These are phyloP conservation scores for Lecanosticta acicola DNA, from an alignment of 2,329 filamentous ascomycete genomes.

Conservation along the genomic window DNA sequence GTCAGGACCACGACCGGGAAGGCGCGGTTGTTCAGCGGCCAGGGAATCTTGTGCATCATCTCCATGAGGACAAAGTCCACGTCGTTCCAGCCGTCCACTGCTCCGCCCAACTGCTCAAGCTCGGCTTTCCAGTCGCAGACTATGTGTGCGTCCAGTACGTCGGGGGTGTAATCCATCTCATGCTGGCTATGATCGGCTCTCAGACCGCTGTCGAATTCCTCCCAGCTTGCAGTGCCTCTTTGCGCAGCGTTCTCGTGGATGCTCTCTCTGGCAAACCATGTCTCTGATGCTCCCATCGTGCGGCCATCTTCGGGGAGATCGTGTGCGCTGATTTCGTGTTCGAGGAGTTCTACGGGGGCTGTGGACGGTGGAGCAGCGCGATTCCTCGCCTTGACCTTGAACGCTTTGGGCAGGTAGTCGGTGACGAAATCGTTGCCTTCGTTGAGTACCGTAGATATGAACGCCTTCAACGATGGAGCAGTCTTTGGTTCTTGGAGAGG, in stretches of 20 bases:
- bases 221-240: conserved; percentile 55
- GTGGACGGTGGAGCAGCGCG: conserved; percentile 48
- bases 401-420: conserved; percentile 48
- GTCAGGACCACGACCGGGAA: conserved; percentile 64
- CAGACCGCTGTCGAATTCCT: conserved; percentile 57
- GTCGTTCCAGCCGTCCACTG: conserved; percentile 29
- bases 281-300: conserved; percentile 41
- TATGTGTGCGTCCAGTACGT: conserved; percentile 46
- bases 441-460: conserved; percentile 50
- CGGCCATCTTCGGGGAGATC: conserved; percentile 34
- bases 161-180: conserved; percentile 56
- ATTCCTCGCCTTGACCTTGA: conserved; percentile 46
- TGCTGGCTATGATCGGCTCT: conserved; percentile 53
- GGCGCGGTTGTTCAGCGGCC: conserved; percentile 56
- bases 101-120: conserved; percentile 13
- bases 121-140: conserved; percentile 41
- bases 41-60: conserved; percentile 60
- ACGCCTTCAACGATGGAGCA: conserved; percentile 43
- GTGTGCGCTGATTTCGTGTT: conserved; percentile 45
- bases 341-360: conserved; percentile 50
- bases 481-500: conserved; percentile 31
- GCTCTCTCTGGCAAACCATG: conserved; percentile 61
- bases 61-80: conserved; percentile 50
- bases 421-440: conserved; percentile 58
- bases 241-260: conserved; percentile 51